These are phyloP conservation scores for Kodamaea leandrae DNA, from an alignment of 805 yeast genomes.

Conservation along the genomic window DNA sequence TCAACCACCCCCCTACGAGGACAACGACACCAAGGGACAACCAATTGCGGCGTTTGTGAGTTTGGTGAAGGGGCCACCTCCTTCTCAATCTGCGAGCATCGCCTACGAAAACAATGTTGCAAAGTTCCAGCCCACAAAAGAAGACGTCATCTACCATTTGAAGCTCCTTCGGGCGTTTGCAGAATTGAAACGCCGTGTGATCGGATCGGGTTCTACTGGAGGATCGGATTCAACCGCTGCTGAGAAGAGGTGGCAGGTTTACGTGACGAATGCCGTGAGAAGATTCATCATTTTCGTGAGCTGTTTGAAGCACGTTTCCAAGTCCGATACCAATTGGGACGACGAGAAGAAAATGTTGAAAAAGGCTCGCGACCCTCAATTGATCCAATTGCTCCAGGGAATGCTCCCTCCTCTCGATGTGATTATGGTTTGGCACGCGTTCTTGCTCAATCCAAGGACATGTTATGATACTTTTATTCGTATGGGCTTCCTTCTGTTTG, in stretches of 20 bases:
- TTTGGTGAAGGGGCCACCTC: background rate
- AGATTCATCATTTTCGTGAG: constrained; percentile 21
- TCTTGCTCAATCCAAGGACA: constrained; percentile 19
- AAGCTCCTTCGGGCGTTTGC: constrained; percentile 22
- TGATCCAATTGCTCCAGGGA: constrained; percentile 2
- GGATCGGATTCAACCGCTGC: constrained; percentile 5
- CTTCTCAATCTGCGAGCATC: constrained; percentile 1
- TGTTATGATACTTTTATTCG: constrained; percentile 16
- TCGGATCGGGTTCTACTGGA: too few species aligned
- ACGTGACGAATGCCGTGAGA: constrained; percentile 21
- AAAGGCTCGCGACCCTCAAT: constrained; percentile 1
- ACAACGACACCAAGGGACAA: too few species aligned
- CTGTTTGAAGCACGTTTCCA: constrained; percentile 13
- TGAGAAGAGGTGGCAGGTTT: constrained; percentile 21
- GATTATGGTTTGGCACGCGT: constrained; percentile 24
- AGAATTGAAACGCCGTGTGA: constrained; percentile 16
- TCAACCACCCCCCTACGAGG: too few species aligned
- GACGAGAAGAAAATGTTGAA: constrained; percentile 7
- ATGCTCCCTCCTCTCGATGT: constrained; percentile 24
- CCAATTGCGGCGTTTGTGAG: too few species aligned
- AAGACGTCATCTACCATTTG: constrained; percentile 21
- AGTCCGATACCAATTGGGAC: background rate
- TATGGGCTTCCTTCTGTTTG: constrained; percentile 16
- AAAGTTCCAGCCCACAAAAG: background rate
- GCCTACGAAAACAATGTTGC: background rate